phyloP scores from a whole-genome alignment of 805 yeast species.

The Komagataella phaffii region DNA sequence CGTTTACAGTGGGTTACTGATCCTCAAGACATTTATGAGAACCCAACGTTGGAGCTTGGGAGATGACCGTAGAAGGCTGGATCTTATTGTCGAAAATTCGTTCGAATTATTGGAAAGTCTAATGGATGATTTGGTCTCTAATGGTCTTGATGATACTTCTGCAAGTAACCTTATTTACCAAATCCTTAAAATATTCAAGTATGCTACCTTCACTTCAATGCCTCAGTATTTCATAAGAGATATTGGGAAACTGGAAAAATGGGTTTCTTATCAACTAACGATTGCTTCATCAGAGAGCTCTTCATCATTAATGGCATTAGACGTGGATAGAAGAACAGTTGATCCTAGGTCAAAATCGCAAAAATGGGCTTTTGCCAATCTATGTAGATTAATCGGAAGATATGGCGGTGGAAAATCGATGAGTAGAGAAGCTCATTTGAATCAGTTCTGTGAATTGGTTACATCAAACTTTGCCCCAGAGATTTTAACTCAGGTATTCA shows the following conservation, averaged over 20 bases:
- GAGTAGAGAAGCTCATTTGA: conserved; percentile 3
- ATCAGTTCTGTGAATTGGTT: conserved; percentile 19
- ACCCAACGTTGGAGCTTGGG: conserved; percentile 59
- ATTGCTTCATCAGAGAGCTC: conserved; percentile 22
- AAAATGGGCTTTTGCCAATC: conserved; percentile 4
- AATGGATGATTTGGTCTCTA: conserved; percentile 30
- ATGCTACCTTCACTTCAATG: conserved; percentile 57
- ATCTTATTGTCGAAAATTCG: conserved; percentile 36
- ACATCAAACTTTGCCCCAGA: conserved; percentile 54
- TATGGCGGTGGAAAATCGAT: conserved; percentile 3
- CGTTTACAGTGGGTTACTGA: conserved; percentile 52
- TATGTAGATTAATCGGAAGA: conserved; percentile 1
- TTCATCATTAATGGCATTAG: background rate
- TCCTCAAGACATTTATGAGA: conserved; percentile 58
- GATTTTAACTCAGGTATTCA: conserved; percentile 44
- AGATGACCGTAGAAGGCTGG: conserved; percentile 35
- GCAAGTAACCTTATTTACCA: conserved; percentile 58
- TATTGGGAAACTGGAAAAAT: conserved; percentile 32
- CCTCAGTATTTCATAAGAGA: conserved; percentile 45
- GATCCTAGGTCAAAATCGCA: background rate
- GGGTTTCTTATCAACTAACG: conserved; percentile 63
- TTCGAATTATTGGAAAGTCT: conserved; percentile 55
- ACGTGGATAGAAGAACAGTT: background rate
- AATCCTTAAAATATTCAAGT: conserved; percentile 66
- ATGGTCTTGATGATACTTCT: conserved; percentile 15